Percentiles rank a stretch among this genome's conserved stretches.
Evolutionary conservation across 257 asterid species (phyloP).

Genomic region (Prunella vulgaris): DNA sequence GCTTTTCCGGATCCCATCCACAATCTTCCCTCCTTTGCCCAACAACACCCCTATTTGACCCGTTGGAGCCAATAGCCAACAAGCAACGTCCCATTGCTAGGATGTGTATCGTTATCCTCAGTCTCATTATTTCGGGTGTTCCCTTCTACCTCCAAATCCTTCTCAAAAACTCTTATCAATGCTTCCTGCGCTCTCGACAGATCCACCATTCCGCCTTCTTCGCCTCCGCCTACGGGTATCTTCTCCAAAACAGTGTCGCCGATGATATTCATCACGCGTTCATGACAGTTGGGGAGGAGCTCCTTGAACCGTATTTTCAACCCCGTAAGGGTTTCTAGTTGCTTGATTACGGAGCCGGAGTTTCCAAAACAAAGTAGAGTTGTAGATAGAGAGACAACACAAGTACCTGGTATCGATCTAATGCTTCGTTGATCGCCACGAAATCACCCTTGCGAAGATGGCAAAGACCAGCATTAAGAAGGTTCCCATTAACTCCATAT

Average conservation of each 20-base stretch:
- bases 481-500: conserved; percentile 75
- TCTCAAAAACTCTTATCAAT: conserved; percentile 48
- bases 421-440: conserved; percentile 54
- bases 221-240: conserved; percentile 19
- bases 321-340: conserved; percentile 39
- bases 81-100: conserved; percentile 24
- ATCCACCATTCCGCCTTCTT: conserved; percentile 23
- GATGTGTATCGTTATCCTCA: conserved; percentile 7
- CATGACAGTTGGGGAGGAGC: conserved; percentile 35
- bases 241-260: conserved; percentile 40
- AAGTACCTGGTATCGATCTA: conserved; percentile 51
- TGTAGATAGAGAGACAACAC: neutral
- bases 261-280: conserved; percentile 48
- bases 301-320: conserved; percentile 39
- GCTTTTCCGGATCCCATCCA: conserved; percentile 33
- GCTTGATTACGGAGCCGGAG: conserved; percentile 38
- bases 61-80: conserved; percentile 39
- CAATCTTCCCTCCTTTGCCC: conserved; percentile 48
- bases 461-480: conserved; percentile 70
- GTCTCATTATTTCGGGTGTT: conserved; percentile 11
- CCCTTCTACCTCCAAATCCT: conserved; percentile 47
- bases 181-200: conserved; percentile 53
- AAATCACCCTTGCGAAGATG: conserved; percentile 60
- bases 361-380: conserved; percentile 37
- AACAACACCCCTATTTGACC: conserved; percentile 43